Base-by-base conservation (phyloP, 2,329 filamentous ascomycete species). In the Botrytis pseudocinerea region DNA sequence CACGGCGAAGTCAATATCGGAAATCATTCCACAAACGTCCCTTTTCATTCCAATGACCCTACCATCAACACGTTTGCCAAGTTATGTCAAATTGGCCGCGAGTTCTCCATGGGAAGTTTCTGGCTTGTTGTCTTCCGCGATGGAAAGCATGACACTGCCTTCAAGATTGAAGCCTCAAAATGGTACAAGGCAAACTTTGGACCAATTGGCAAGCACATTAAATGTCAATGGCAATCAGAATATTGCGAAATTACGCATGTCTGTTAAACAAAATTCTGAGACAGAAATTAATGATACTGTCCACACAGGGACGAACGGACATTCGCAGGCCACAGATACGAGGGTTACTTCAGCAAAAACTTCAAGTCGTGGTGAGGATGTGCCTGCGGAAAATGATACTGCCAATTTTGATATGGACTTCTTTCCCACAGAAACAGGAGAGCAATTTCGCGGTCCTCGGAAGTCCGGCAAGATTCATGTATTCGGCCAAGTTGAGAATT, bases 61-160 rank as follows among this genome's bases (percentile, higher is more conserved):
- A 38, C 88, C 90, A 1, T 89, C 91, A 22, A 79, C 81, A 25
- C 82, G 81, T 51, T 76, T 92, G 40, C 90, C 91, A 1, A 77
- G 81, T 4, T 89, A 89, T 75, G 81, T 95, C 8, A 82, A 82
- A 4, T 76, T 96, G 22, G 88, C 95, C 77, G 76, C 82, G 16
- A 82, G 83, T 12, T 96, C 93, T 0, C 84, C 86, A 72, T 99
- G 96, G 96, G 90, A 97, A 78, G 88, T 89, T 5, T 91, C 93
- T 20, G 95, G 92, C 2, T 83, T 98, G 22, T 87, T 97, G 75
- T 89, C 90, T 22, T 86, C 92, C 0, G 93, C 92, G 1, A 81
- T 97, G 20, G 96, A 98, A 81, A 93, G 90, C 38, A 88, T 92
- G 48, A 93, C 92, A 1, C 83, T 98, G 22, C 92, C 93, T 10